Base-by-base conservation (phyloP, 176 grass and related monocot species). In the Oryza punctata region DNA sequence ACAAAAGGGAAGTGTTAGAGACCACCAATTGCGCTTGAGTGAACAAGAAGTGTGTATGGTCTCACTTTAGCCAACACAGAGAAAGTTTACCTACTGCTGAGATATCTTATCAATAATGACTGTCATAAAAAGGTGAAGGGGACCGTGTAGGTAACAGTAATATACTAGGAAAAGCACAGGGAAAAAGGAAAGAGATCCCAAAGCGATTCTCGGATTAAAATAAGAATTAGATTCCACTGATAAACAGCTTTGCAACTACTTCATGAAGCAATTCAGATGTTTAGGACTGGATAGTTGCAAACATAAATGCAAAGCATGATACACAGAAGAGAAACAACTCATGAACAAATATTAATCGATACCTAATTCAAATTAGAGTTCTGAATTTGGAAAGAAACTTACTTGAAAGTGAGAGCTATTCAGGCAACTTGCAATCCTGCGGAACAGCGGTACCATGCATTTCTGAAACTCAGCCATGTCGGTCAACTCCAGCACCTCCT, bases 391-490 rank as follows among this genome's bases (percentile, higher is more conserved):
- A 41, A 86, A 45, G 52, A 84, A 82, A 72, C 70, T 75, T 84
- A 84, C 94, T 89, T 97, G 94, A 81, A 97, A 97, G 81, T 97
- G 94, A 83, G 94, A 94, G 85, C 94, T 97, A 82, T 97, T 97
- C 45, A 97, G 87, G 50, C 94, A 97, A 81, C 18, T 88, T 10
- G 88, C 88, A 63, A 97, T 89, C 79, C 87, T 84, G 63, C 82
- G 82, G 38, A 97, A 97, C 10, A 97, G 84, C 3, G 94, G 91
- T 72, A 90, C 89, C 89, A 94, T 97, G 82, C 89, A 97, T 28
- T 97, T 97, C 82, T 94, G 91, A 69, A 97, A 97, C 44, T 97
- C 94, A 18, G 77, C 89, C 89, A 92, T 94, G 24, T 97, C 90
- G 37, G 59, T 94, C 28, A 93, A 74, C 73, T 97, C 94, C 69